Conservation (phyloP, 1,284 basidiomycete genomes). For the Cutaneotrichosporon cavernicola region DNA sequence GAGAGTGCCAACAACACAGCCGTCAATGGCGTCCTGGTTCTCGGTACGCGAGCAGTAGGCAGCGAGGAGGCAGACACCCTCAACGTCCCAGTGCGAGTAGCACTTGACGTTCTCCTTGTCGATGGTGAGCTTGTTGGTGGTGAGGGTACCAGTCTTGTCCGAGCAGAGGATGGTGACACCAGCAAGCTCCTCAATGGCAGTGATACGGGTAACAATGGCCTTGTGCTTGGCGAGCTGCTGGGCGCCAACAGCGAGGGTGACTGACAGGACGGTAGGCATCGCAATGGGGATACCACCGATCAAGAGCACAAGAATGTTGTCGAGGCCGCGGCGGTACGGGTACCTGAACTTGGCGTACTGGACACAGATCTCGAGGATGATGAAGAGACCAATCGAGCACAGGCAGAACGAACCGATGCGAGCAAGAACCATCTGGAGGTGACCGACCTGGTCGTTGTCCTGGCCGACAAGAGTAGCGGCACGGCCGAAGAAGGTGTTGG, state of each 20-base stretch:
- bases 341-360: constrained; percentile 85
- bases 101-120: constrained; percentile 89
- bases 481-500: constrained; percentile 94
- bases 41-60: constrained; percentile 96
- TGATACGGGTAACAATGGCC: constrained; percentile 97
- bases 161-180: constrained; percentile 97
- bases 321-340: constrained; percentile 86
- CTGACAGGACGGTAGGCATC: constrained; percentile 94
- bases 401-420: constrained; percentile 96
- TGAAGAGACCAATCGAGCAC: constrained; percentile 88
- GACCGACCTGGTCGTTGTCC: constrained; percentile 93
- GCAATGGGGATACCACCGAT: constrained; percentile 99
- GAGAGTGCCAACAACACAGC: constrained; percentile 78
- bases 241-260: constrained; percentile 95
- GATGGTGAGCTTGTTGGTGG: constrained; percentile 98
- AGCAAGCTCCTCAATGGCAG: constrained; percentile 93
- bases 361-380: constrained; percentile 82
- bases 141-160: constrained; percentile 95
- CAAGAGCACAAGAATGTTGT: constrained; percentile 94
- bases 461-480: constrained; percentile 92
- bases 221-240: constrained; percentile 98
- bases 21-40: constrained; percentile 97
- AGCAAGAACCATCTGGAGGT: constrained; percentile 95
- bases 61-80: constrained; percentile 87
- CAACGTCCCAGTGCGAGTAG: constrained; percentile 82